phyloP scores from a whole-genome alignment of 2,329 filamentous ascomycete genomes.

The Phialocephala subalpina region DNA sequence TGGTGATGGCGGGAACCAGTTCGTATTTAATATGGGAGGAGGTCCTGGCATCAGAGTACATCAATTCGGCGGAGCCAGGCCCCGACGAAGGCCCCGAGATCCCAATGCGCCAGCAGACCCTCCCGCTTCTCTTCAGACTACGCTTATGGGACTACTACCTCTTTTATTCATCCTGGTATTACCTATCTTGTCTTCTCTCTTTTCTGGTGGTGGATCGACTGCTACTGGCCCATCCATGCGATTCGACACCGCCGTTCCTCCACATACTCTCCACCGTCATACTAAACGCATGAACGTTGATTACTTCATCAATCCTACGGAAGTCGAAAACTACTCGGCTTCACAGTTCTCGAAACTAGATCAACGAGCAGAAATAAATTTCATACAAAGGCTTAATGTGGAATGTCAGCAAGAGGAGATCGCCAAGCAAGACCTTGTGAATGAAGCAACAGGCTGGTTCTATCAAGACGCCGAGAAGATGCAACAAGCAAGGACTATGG shows the following conservation, averaged over 20 bases:
- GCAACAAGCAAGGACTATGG: slow-evolving; percentile 55
- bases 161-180: slow-evolving; percentile 90
- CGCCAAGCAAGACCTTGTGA: slow-evolving; percentile 59
- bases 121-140: slow-evolving; percentile 56
- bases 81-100: slow-evolving; percentile 77
- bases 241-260: slow-evolving; percentile 75
- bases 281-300: slow-evolving; percentile 76
- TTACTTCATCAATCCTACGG: slow-evolving; percentile 85
- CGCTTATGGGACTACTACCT: slow-evolving; percentile 80
- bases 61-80: slow-evolving; percentile 86
- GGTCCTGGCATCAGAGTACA: slow-evolving; percentile 93
- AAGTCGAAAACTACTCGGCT: slow-evolving; percentile 74
- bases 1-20: slow-evolving; percentile 83
- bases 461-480: slow-evolving; percentile 70
- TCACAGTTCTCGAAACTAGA: slow-evolving; percentile 80
- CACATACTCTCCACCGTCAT: slow-evolving; percentile 76
- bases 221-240: slow-evolving; percentile 73
- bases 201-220: slow-evolving; percentile 62
- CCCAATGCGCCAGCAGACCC: slow-evolving; percentile 60
- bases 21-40: slow-evolving; percentile 94
- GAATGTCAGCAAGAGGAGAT: slow-evolving; percentile 80
- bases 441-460: slow-evolving; percentile 77
- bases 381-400: slow-evolving; percentile 70
- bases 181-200: slow-evolving; percentile 82
- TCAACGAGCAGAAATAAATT: slow-evolving; percentile 76